These are phyloP conservation scores for Pythium sp. DNA, from an alignment of 352 stramenopile genomes.

Conservation along the genomic window DNA sequence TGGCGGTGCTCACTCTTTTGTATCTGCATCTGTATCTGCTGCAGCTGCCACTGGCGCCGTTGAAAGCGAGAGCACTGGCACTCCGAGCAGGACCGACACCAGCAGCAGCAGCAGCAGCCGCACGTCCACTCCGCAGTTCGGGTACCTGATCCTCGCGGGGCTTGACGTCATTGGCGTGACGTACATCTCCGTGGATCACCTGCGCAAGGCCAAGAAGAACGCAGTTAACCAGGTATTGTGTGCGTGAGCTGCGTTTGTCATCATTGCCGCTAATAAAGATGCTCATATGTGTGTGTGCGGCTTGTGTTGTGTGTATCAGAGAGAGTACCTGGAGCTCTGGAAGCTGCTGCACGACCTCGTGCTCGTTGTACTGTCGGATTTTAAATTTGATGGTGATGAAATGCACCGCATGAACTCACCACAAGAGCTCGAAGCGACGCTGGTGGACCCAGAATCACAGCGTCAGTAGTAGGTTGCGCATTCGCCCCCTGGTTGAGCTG, in stretches of 20 bases:
- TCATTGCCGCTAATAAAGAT: neutral
- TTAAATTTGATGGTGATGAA: conserved; percentile 42
- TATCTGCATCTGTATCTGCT: neutral
- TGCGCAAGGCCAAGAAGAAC: conserved; percentile 67
- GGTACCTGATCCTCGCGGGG: conserved; percentile 33
- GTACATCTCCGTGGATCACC: conserved; percentile 49
- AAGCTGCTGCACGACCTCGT: conserved; percentile 66
- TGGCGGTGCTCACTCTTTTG: neutral
- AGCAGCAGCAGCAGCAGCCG: conserved; percentile 1
- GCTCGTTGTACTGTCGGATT: conserved; percentile 55
- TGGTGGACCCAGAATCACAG: conserved; percentile 24
- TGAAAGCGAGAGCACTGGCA: neutral
- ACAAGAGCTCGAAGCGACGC: conserved; percentile 17
- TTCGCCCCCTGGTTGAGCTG: neutral
- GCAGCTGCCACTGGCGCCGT: neutral
- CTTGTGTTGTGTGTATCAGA: conserved; percentile 20
- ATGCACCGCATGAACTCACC: conserved; percentile 28
- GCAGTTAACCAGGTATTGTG: conserved; percentile 22
- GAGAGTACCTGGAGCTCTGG: conserved; percentile 47
- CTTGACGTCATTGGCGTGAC: conserved; percentile 45
- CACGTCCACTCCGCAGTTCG: conserved; percentile 34
- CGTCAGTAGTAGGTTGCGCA: conserved; percentile 12
- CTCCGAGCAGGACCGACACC: neutral
- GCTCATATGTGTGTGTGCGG: neutral
- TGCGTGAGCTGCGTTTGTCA: neutral